Evolutionary conservation across 345 rosid species (phyloP), one percentile per base, ranked within the genome.

Genomic region (Gossypium sturtianum): DNA sequence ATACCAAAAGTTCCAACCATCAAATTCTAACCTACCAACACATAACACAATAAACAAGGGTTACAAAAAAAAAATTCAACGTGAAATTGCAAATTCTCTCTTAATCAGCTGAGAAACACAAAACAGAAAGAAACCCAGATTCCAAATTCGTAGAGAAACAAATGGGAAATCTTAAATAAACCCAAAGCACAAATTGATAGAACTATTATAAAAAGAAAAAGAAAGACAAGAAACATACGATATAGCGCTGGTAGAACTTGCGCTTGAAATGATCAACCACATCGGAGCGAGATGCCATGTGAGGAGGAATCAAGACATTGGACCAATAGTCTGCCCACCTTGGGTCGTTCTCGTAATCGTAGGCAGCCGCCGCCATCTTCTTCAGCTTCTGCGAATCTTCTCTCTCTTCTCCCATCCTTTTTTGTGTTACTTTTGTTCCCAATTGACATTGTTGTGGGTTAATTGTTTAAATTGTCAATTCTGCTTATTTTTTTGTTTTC

Each of bases 311-410:
- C 79, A 95, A 88, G 83, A 95, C 78, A 74, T 93, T 93, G 68
- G 98, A 90, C 98, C 97, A 91, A 83, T 93, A 95, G 68, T 90
- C 98, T 2, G 91, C 84, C 99, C 97, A 95, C 77, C 94, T 76
- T 2, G 89, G 75, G 73, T 95, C 99, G 82, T 83, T 90, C 7
- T 93, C 98, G 86, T 93, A 93, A 80, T 95, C 98, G 75, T 87
- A 95, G 0, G 97, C 82, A 19, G 93, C 89, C 27, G 97, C 98
- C 80, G 98, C 97, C 51, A 87, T 74, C 76, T 72, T 84, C 92
- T 87, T 95, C 75, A 90, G 66, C 79, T 83, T 89, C 87, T 90
- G 99, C 1, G 93, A 78, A 78, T 95, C 98, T n/a, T 89, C 98
- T 81, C 87, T 83, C 77, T 83, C 90, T 73, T 90, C 96, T 58